Evolutionary conservation across 495 filamentous ascomycete species (phyloP), one percentile per base, ranked within the genome.

Genomic region (Penicillium desertorum): DNA sequence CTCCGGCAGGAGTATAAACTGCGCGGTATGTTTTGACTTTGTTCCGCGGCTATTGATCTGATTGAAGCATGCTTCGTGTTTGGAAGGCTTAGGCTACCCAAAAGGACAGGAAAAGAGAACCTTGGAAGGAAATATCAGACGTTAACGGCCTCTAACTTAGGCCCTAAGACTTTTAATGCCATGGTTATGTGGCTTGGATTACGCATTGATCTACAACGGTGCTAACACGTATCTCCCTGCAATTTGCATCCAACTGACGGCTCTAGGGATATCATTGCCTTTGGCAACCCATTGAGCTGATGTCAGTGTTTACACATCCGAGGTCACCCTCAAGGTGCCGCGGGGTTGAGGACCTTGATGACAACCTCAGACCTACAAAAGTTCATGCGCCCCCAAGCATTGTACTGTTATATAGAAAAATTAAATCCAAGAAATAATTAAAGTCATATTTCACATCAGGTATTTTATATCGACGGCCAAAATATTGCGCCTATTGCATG

Each of bases 401-500:
- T 25, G 36, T 17, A 39, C 36, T 39, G 16, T 17, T 17, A 54
- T 23, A 16, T 27, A 8, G 34, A 10, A 23, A 23, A 10, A 30
- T n/a, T 25, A 9, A 29, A 10, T 23, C 25, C 37, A 34, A 23
- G 14, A 39, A 43, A 39, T 48, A 56, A 64, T 54, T 57, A 54
- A 59, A 60, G 20, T 67, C 61, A 67, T 67, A 65, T 67, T 65
- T 59, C 61, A 60, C 62, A 62, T 68, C 48, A 53, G 47, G 49
- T 51, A 41, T 60, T 69, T 69, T 66, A 58, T 19, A 56, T 47
- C 46, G 17, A n/a, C 7, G 7, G 14, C 5, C 16, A 36, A 45
- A 16, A 4, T n/a, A 49, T 45, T 47, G 27, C n/a, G 43, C 58
- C 43, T 69, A 69, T 62, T 70, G 70, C 69, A 74, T 76, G 51